Evolutionary conservation across 2,329 filamentous ascomycete genomes (phyloP), one percentile per base, ranked within the genome.

Genomic region (Calonectria naviculata): DNA sequence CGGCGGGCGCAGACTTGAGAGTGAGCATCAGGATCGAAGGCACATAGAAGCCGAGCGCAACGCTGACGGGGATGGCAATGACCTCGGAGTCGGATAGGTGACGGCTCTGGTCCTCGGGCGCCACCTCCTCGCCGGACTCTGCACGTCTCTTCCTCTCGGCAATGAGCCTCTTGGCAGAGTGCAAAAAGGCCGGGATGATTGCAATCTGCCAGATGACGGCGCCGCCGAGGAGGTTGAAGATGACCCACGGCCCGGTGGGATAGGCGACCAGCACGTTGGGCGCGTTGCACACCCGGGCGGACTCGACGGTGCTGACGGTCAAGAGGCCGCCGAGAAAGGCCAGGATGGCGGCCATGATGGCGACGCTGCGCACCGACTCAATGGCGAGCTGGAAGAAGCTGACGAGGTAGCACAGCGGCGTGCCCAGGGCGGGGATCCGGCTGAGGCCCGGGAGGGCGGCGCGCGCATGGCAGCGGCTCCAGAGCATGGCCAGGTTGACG

Each of bases 31-130:
- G 70, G 5, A 84, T 44, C 0, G 86, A 85, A 0, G 88, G 88
- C 2, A 87, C 71, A 49, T 87, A 81, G 73, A 83, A 89, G 38
- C 88, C 88, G 12, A 87, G 56, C 0, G 84, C 82, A 0, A 89
- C 85, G 28, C 85, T 86, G 29, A 85, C 74, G 9, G 88, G 87
- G 24, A 90, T 88, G 29, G 90, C 90, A 68, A 91, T 85, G 70
- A 89, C 87, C 79, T 93, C 91, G 3, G 88, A 82, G 26, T 80
- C 80, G 8, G 82, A 81, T 15, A 89, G 79, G 69, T 85, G 83
- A 10, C 86, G 83, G 13, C 76, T 70, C 7, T 78, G 71, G 24
- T 71, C 73, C 56, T 65, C 68, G 24, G 68, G 56, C 17, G 56
- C 73, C 1, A 74, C 73, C 36, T 76, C 70, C 0, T 71, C 74